Evolutionary conservation across 192 early-diverging fungal species (phyloP).

Genomic region (Coemansia sp.): DNA sequence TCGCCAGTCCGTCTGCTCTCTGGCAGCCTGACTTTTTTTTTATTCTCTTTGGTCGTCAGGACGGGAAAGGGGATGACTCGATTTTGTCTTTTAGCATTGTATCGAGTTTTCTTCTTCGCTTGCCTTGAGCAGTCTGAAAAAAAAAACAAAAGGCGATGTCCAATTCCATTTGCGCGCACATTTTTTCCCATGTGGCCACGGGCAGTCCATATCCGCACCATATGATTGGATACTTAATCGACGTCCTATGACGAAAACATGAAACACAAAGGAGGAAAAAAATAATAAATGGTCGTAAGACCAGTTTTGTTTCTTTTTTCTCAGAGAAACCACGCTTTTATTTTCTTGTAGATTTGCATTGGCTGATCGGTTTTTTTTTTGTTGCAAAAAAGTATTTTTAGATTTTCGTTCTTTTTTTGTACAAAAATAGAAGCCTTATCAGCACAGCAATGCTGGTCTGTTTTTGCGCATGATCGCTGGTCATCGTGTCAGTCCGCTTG

Average conservation of each 20-base stretch:
- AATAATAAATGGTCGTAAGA: conserved; percentile 3
- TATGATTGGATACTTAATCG: conserved; percentile 4
- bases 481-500: background rate
- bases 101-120: too few species aligned
- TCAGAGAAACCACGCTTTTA: background rate
- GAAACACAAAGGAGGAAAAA: background rate
- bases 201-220: background rate
- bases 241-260: conserved; percentile 5
- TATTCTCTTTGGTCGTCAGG: too few species aligned
- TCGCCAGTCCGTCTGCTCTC: too few species aligned
- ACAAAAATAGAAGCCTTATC: background rate
- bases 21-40: too few species aligned
- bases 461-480: background rate
- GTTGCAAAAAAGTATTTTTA: background rate
- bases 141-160: background rate
- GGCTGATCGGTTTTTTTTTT: background rate
- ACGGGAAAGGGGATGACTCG: too few species aligned
- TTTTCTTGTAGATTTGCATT: background rate
- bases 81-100: too few species aligned
- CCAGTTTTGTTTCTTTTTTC: background rate
- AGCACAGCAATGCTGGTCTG: too few species aligned
- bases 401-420: background rate
- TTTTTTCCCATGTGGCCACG: conserved; percentile 2
- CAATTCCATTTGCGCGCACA: background rate
- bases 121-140: background rate